Percentiles rank a stretch among this genome's conserved stretches.
Conservation (phyloP, 2,329 filamentous ascomycete species). For the Trichoderma koningiopsis region DNA sequence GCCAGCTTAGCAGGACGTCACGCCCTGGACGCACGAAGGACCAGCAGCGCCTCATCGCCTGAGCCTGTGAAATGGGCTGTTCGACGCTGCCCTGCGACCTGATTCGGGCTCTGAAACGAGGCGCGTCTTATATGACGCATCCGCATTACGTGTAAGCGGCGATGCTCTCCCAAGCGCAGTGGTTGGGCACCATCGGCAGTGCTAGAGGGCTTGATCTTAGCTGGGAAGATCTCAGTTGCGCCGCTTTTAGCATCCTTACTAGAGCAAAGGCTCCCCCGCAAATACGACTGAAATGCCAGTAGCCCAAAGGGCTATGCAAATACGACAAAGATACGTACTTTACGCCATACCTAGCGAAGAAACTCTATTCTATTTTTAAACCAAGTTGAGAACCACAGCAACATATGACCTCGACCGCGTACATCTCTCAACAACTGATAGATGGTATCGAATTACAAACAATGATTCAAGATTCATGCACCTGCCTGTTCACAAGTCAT, state of each 20-base stretch:
- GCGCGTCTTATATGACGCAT: slow-evolving; percentile 4
- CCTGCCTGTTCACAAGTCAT: background rate
- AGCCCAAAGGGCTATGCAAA: background rate
- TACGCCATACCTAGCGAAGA: background rate
- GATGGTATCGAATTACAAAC: background rate
- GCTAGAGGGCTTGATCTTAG: background rate
- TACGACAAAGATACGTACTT: background rate
- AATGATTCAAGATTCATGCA: background rate
- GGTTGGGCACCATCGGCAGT: background rate
- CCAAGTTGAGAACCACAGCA: background rate
- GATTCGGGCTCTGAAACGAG: slow-evolving; percentile 15
- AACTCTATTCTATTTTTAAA: background rate
- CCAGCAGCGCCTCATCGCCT: background rate
- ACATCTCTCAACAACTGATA: background rate
- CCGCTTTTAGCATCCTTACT: background rate
- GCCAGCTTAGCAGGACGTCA: slow-evolving; percentile 8
- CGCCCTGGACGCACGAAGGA: background rate
- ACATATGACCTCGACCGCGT: background rate
- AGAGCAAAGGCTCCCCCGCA: background rate
- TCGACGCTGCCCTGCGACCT: background rate
- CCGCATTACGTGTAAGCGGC: slow-evolving; percentile 7
- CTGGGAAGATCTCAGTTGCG: background rate
- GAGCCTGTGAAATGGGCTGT: background rate
- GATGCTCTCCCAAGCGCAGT: background rate
- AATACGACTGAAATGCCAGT: background rate